phyloP scores from a whole-genome alignment of 139 green algal genomes.

The Nannochloris sp. region DNA sequence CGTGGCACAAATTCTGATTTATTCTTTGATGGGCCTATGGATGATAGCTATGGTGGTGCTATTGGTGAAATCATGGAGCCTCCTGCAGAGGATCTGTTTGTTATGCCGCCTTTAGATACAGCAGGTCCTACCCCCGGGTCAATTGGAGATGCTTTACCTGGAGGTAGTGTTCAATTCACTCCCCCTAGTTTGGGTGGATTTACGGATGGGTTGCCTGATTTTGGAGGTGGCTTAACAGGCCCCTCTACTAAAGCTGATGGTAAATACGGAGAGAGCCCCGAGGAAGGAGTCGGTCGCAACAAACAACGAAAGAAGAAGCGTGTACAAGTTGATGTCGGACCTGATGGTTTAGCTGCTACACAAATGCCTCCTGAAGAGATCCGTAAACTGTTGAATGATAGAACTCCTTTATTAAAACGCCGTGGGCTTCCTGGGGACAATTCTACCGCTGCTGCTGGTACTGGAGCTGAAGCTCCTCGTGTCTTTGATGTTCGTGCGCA shows the following conservation, averaged over 20 bases:
- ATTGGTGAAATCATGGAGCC: slow-evolving; percentile 18
- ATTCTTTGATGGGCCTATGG: slow-evolving; percentile 15
- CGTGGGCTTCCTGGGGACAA: slow-evolving; percentile 5
- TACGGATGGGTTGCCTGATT: slow-evolving; percentile 10
- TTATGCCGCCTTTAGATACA: not conserved
- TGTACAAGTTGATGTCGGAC: slow-evolving; percentile 12
- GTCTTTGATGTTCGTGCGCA: slow-evolving; percentile 6
- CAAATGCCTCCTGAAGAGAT: slow-evolving; percentile 33
- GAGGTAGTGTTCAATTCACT: slow-evolving; percentile 18
- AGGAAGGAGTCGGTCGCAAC: not conserved
- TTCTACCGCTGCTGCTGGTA: not conserved
- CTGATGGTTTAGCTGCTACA: slow-evolving; percentile 9
- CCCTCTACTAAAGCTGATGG: not conserved
- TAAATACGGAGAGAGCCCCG: not conserved
- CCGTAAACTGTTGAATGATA: slow-evolving; percentile 35
- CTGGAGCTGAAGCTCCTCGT: not conserved
- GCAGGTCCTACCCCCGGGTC: not conserved
- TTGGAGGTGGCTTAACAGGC: not conserved
- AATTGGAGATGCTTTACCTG: slow-evolving; percentile 4
- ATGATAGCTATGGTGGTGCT: slow-evolving; percentile 10
- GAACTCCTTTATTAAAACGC: slow-evolving; percentile 25
- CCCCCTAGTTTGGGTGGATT: slow-evolving; percentile 15
- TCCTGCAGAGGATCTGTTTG: slow-evolving; percentile 21
- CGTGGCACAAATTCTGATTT: slow-evolving; percentile 1
- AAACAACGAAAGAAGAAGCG: not conserved